Evolutionary conservation across 1,284 basidiomycete species (phyloP).

Genomic region (Apiotrichum veenhuisii): DNA sequence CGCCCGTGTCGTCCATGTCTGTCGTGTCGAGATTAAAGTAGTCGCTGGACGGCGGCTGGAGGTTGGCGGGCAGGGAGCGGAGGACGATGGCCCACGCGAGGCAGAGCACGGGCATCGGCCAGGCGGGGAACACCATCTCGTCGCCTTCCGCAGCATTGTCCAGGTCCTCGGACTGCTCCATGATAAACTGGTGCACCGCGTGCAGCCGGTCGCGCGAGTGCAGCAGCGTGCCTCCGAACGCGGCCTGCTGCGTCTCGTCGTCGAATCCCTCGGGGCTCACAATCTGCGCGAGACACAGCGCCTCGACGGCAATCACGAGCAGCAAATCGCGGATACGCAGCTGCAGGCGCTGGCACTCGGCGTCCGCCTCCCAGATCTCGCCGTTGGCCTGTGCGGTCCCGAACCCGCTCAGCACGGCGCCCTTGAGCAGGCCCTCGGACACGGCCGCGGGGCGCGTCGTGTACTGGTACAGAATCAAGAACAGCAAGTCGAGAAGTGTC

Average conservation of each 20-base stretch:
- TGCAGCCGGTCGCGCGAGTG: slow-evolving; percentile 29
- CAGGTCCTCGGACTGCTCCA: slow-evolving; percentile 32
- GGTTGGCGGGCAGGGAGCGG: slow-evolving; percentile 24
- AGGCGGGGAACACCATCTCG: slow-evolving; percentile 18
- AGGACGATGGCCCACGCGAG: slow-evolving; percentile 45
- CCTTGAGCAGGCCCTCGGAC: slow-evolving; percentile 38
- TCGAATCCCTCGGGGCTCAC: slow-evolving; percentile 26
- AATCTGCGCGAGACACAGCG: slow-evolving; percentile 32
- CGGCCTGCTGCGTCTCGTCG: slow-evolving; percentile 7
- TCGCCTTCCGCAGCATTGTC: slow-evolving; percentile 6
- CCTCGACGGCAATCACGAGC: slow-evolving; percentile 37
- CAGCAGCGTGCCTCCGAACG: slow-evolving; percentile 27
- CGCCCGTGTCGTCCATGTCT: slow-evolving; percentile 15
- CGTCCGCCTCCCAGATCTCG: slow-evolving; percentile 38
- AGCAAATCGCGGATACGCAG: slow-evolving; percentile 37
- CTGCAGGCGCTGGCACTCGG: slow-evolving; percentile 25
- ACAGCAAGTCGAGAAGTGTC: slow-evolving; percentile 37
- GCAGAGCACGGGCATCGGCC: slow-evolving; percentile 41
- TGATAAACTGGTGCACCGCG: slow-evolving; percentile 34
- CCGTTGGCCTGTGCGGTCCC: slow-evolving; percentile 39
- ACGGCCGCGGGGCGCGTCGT: slow-evolving; percentile 32
- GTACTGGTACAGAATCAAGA: slow-evolving; percentile 35
- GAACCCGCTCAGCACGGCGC: slow-evolving; percentile 35
- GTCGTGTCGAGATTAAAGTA: slow-evolving; percentile 20
- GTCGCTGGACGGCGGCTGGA: slow-evolving; percentile 22